Base-by-base conservation (phyloP, 78 protist genomes). In the Mastigamoeba balamuthi region DNA sequence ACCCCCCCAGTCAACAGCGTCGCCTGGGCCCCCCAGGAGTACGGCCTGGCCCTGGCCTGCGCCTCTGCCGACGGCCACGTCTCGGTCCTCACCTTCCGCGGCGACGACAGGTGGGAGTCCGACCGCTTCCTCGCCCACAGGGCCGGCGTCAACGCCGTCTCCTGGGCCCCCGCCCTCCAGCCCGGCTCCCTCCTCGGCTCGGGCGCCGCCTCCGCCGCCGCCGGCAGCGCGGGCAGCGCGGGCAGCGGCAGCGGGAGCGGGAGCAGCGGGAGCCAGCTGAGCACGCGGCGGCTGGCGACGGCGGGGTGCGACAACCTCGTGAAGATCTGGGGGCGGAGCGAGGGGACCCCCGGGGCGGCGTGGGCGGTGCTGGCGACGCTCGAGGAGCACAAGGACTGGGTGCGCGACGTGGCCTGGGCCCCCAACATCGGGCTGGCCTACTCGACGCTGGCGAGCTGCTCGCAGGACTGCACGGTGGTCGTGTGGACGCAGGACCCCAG, bases 381-480 rank as follows among this genome's bases (percentile, higher is more conserved):
- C 1, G 77, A 38, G n/a, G 81, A 53, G n/a, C 98, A 96, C 80
- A 78, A 84, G 64, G 97, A 88, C 74, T 96, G 98, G 98, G 97
- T 97, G 10, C 82, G 99, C 40, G 98, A 93, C 53, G 98, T 95
- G 17, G 97, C 97, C 17, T 97, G 95, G 96, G 92, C 97, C 27
- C 97, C 98, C 39, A 69, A 66, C 39, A 42, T 83, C 38, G 96
- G 93, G 40, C 40, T 67, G 35, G 73, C 86, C 42, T 33, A 6
- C 1, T 35, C 48, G n/a, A 79, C 48, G 38, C 52, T 94, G 35
- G 97, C 97, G 6, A 82, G 91, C 6, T 92, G 95, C 73, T 89
- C 97, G 35, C 89, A 94, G 52, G 95, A 94, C 76, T 70, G 86
- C 42, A 39, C 67, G 9, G 95, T 93, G 10, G 23, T 78, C 28